Evolutionary conservation across 2,329 filamentous ascomycete species (phyloP).

Genomic region (Diaporthe citri): DNA sequence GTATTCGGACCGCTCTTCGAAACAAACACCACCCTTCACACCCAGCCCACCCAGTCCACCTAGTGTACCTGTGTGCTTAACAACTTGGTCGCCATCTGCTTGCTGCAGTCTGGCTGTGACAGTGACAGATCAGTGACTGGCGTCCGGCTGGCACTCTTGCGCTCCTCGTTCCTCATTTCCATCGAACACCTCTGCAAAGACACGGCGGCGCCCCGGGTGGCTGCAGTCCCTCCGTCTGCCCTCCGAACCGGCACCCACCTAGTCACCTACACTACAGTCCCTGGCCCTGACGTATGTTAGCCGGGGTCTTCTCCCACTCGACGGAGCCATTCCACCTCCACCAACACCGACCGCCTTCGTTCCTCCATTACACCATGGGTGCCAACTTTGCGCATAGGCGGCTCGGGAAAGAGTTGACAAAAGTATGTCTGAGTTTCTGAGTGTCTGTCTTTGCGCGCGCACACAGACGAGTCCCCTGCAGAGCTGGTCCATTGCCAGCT

Average conservation of each 20-base stretch:
- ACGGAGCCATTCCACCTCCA: conserved; percentile 4
- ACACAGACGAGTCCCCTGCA: neutral
- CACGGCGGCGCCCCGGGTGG: conserved; percentile 15
- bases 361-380: conserved; percentile 49
- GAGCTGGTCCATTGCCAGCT: neutral
- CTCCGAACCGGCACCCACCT: conserved; percentile 3
- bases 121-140: neutral
- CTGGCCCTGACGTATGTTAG: conserved; percentile 27
- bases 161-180: neutral
- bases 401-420: conserved; percentile 70
- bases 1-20: neutral
- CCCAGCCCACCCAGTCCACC: neutral
- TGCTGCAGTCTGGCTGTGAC: neutral
- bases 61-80: neutral
- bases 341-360: neutral
- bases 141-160: neutral
- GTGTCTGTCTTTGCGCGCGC: neutral
- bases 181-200: neutral
- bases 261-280: conserved; percentile 2
- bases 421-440: conserved; percentile 54
- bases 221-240: conserved; percentile 6
- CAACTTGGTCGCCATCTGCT: neutral
- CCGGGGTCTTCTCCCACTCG: conserved; percentile 12
- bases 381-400: conserved; percentile 67
- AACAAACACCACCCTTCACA: neutral